A percentile compares a stretch with the other conserved stretches of the same genome.
phyloP scores from a whole-genome alignment of 345 rosid genomes.

The Salix caprea region DNA sequence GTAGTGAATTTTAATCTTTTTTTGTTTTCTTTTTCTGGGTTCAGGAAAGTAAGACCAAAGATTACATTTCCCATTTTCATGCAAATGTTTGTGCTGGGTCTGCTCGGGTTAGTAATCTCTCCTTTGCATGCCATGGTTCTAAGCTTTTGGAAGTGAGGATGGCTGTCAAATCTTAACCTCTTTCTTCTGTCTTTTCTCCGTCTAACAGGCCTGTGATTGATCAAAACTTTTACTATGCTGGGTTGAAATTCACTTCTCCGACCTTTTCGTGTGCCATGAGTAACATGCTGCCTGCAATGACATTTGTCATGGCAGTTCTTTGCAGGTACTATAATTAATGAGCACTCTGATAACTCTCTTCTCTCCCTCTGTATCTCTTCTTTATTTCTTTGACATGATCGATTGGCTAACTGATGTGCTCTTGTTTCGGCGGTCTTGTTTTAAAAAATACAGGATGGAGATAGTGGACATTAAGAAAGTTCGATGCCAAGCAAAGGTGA shows the following conservation, averaged over 20 bases:
- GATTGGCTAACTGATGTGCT: not conserved
- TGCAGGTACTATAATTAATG: slow-evolving; percentile 12
- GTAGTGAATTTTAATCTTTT: not conserved
- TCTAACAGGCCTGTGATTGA: slow-evolving; percentile 25
- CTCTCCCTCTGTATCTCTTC: not conserved
- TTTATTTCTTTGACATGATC: not conserved
- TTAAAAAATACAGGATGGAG: slow-evolving; percentile 14
- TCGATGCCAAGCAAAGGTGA: slow-evolving; percentile 26
- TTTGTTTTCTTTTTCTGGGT: not conserved
- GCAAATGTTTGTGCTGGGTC: slow-evolving; percentile 21
- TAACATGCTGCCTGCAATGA: slow-evolving; percentile 27
- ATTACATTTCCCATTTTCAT: slow-evolving; percentile 19
- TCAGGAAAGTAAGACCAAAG: slow-evolving; percentile 24
- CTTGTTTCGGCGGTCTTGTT: not conserved
- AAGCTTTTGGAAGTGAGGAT: not conserved
- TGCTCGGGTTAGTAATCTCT: slow-evolving; percentile 18
- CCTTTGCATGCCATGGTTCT: not conserved
- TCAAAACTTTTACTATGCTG: slow-evolving; percentile 26
- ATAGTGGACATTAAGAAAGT: slow-evolving; percentile 20
- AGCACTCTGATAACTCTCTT: not conserved
- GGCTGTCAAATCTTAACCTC: no score
- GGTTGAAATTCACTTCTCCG: slow-evolving; percentile 26
- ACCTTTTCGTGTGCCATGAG: slow-evolving; percentile 26
- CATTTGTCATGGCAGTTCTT: slow-evolving; percentile 27
- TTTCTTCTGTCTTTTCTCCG: not conserved